A percentile compares a stretch with the other conserved stretches of the same genome.
Conservation (phyloP, 257 asterid genomes). For the Phtheirospermum japonicum region DNA sequence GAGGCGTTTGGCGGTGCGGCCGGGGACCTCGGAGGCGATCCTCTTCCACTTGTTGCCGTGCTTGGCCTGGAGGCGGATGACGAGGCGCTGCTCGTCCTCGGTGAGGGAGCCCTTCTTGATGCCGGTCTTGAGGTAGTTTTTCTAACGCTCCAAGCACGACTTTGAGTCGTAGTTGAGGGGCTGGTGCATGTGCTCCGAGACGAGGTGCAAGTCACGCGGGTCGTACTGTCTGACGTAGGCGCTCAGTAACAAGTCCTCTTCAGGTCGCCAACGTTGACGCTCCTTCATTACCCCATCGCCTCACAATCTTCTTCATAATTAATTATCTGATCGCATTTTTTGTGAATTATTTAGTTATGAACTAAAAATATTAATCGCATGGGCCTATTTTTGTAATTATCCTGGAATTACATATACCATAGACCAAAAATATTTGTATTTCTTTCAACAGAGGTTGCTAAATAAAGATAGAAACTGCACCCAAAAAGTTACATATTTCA, state of each 20-base stretch:
- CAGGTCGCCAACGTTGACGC: too few relatives aligned
- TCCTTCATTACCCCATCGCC: too few relatives aligned
- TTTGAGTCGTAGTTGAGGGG: slow-evolving; percentile 72
- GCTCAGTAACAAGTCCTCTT: too few relatives aligned
- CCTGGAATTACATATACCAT: too few relatives aligned
- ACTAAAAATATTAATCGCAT: too few relatives aligned
- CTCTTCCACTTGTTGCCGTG: slow-evolving; percentile 85
- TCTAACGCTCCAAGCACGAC: slow-evolving; percentile 74
- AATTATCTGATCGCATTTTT: too few relatives aligned
- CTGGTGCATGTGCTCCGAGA: slow-evolving; percentile 58
- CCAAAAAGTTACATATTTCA: too few relatives aligned
- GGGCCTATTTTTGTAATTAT: too few relatives aligned
- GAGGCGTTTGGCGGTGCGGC: slow-evolving; percentile 76
- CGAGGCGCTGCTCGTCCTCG: slow-evolving; percentile 64
- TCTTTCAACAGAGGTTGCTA: not conserved
- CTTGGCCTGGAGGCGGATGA: slow-evolving; percentile 63
- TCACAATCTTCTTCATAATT: too few relatives aligned
- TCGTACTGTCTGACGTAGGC: slow-evolving; percentile 64
- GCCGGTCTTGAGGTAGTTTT: slow-evolving; percentile 74
- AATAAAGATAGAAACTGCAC: too few relatives aligned
- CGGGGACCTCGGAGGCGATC: slow-evolving; percentile 75
- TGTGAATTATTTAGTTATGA: too few relatives aligned
- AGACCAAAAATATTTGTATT: too few relatives aligned
- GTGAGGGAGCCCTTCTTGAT: slow-evolving; percentile 78
- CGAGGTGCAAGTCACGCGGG: slow-evolving; percentile 55